A percentile compares a stretch with the other conserved stretches of the same genome.
Conservation (phyloP, 768 basidiomycete species). For the Fomitopsis serialis region DNA sequence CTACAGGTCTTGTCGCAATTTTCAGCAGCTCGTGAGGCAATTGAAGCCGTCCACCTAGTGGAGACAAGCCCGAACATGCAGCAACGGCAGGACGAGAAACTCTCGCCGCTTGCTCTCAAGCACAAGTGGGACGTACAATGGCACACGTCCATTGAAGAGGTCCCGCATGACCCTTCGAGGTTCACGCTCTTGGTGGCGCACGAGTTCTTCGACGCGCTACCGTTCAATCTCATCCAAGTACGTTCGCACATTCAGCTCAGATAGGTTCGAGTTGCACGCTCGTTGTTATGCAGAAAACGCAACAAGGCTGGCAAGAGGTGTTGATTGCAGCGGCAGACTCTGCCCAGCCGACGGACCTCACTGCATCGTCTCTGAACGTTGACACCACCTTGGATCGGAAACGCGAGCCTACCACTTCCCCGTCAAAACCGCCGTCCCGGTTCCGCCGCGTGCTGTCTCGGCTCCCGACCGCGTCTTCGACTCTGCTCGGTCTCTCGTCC, state of each 20-base stretch:
- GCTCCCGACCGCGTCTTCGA: slow-evolving; percentile 45
- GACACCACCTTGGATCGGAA: neutral
- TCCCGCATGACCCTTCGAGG: slow-evolving; percentile 40
- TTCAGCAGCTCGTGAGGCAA: slow-evolving; percentile 26
- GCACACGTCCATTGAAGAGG: slow-evolving; percentile 69
- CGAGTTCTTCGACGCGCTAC: slow-evolving; percentile 96
- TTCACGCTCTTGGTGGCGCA: slow-evolving; percentile 91
- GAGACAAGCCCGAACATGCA: slow-evolving; percentile 75
- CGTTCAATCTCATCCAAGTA: slow-evolving; percentile 86
- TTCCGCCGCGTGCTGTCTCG: slow-evolving; percentile 67
- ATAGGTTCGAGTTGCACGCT: no score
- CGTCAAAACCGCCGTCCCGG: slow-evolving; percentile 12
- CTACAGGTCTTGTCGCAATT: slow-evolving; percentile 49
- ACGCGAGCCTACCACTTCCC: slow-evolving; percentile 2
- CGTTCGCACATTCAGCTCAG: slow-evolving; percentile 8
- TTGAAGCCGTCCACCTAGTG: slow-evolving; percentile 62
- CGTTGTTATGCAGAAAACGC: slow-evolving; percentile 54
- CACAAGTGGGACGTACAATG: slow-evolving; percentile 48
- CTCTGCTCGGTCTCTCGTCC: slow-evolving; percentile 58
- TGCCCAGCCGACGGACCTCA: slow-evolving; percentile 22
- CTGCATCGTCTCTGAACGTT: slow-evolving; percentile 13
- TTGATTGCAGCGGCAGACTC: slow-evolving; percentile 54
- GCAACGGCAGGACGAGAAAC: slow-evolving; percentile 49
- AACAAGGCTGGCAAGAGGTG: slow-evolving; percentile 83
- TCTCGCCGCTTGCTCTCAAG: slow-evolving; percentile 28